A percentile compares a stretch with the other conserved stretches of the same genome.
phyloP scores from a whole-genome alignment of 1,284 basidiomycete genomes.

The Tilletiopsis washingtonensis region DNA sequence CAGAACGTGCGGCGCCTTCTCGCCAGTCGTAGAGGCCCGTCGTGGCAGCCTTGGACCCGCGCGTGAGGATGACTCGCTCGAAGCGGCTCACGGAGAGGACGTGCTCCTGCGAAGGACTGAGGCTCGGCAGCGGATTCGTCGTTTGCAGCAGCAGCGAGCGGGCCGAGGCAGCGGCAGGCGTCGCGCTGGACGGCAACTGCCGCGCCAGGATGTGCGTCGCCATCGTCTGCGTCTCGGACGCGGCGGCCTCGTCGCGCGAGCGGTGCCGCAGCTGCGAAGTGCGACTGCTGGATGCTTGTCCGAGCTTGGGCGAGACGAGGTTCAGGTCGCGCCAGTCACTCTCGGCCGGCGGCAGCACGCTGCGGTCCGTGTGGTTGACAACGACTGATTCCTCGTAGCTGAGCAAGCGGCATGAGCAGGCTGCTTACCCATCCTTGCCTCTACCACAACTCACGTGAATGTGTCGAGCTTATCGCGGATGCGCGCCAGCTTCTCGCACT shows the following conservation, averaged over 20 bases:
- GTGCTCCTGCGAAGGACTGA: constrained; percentile 10
- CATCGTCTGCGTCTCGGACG: constrained; percentile 19
- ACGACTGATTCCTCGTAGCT: constrained; percentile 22
- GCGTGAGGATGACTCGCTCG: constrained; percentile 27
- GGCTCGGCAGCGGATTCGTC: constrained; percentile 28
- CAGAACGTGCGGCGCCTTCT: too few relatives aligned
- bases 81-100: constrained; percentile 23
- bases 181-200: neutral
- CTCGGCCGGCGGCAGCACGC: constrained; percentile 11
- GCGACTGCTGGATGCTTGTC: neutral
- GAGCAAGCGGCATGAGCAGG: too few relatives aligned
- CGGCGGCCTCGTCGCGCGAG: too few relatives aligned
- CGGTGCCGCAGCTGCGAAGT: neutral
- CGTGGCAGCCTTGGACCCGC: constrained; percentile 6
- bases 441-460: constrained; percentile 15
- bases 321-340: constrained; percentile 33
- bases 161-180: neutral
- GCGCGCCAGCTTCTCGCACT: neutral
- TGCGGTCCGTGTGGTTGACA: constrained; percentile 28
- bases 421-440: constrained; percentile 20
- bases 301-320: constrained; percentile 13
- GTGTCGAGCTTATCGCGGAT: constrained; percentile 5
- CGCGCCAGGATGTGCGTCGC: constrained; percentile 30
- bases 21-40: constrained; percentile 11
- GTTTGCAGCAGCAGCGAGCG: constrained; percentile 28